A percentile compares a stretch with the other conserved stretches of the same genome.
Evolutionary conservation across 2,329 filamentous ascomycete genomes (phyloP).

Genomic region (Neodidymelliopsis sp.): DNA sequence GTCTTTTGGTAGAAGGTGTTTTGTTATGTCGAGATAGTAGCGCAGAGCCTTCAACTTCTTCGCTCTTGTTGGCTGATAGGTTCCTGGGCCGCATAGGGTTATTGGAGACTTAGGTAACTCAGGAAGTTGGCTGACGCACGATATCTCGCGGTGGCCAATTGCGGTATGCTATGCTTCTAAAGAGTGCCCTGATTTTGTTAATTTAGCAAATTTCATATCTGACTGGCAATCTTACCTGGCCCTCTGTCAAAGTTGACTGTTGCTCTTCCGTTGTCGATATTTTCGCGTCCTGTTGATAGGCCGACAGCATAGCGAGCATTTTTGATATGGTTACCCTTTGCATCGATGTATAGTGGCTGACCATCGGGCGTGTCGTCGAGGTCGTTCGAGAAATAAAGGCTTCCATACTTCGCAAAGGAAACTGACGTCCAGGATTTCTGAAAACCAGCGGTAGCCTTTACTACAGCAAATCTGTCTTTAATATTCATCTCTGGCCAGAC

Average conservation of each 20-base stretch:
- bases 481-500: constrained; percentile 41
- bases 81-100: constrained; percentile 47
- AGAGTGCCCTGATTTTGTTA: constrained; percentile 31
- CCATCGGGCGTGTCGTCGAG: constrained; percentile 19
- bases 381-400: constrained; percentile 44
- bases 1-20: constrained; percentile 37
- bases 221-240: constrained; percentile 43
- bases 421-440: constrained; percentile 43
- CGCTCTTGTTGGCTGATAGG: constrained; percentile 45
- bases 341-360: constrained; percentile 27
- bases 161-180: constrained; percentile 43
- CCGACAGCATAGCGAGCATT: constrained; percentile 48
- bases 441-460: constrained; percentile 39
- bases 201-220: constrained; percentile 14
- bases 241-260: constrained; percentile 44
- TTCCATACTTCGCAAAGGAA: constrained; percentile 37
- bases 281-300: constrained; percentile 45
- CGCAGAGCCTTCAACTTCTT: constrained; percentile 44
- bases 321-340: constrained; percentile 23
- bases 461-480: constrained; percentile 31
- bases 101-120: constrained; percentile 43
- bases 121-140: constrained; percentile 37
- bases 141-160: constrained; percentile 44
- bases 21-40: constrained; percentile 39
- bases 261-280: constrained; percentile 26